Evolutionary conservation across 1,284 basidiomycete genomes (phyloP), one percentile per base, ranked within the genome.

Genomic region (Pseudozyma pruni): DNA sequence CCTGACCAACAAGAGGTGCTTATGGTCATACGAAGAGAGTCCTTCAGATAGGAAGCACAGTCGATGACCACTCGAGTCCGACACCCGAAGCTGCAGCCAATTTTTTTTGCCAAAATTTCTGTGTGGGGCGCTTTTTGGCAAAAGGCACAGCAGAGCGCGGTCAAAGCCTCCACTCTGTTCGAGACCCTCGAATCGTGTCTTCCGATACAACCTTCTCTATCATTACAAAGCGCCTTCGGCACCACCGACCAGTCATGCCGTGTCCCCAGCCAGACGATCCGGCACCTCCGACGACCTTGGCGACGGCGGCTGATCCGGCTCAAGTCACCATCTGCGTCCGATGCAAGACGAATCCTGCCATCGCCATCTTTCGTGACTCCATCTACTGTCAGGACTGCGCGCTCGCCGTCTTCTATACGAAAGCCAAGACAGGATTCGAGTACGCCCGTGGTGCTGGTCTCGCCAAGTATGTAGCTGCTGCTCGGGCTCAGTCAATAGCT

Each of bases 301-400:
- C 25, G 11, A 32, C 41, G 7, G 38, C 27, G 8, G 11, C 54
- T 16, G 27, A 35, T 4, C 13, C 59, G 11, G 20, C 45, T 7
- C 9, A 19, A 22, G 22, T 31, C 17, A 46, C 51, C 20, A 47
- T 33, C 32, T 78, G 75, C 43, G 60, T 74, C n/a, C 66, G 74
- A 22, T 78, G 75, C 60, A 72, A 70, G 27, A n/a, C 31, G 20
- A 43, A 59, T 7, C 33, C 57, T 0, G 62, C 68, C 2, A 58
- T 45, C 3, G 40, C 73, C 35, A 46, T 58, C 44, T 71, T 74
- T 41, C 71, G 75, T 38, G 75, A 78, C 25, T 58, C 74, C 9
- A 56, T 61, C 38, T 79, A 79, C 70, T 79, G 77, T 39, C 54
- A 49, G 22, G 10, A 52, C 16, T 79, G 77, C 44, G 72, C 70